phyloP scores from a whole-genome alignment of 2,329 filamentous ascomycete genomes.

The Bipolaris cookei region DNA sequence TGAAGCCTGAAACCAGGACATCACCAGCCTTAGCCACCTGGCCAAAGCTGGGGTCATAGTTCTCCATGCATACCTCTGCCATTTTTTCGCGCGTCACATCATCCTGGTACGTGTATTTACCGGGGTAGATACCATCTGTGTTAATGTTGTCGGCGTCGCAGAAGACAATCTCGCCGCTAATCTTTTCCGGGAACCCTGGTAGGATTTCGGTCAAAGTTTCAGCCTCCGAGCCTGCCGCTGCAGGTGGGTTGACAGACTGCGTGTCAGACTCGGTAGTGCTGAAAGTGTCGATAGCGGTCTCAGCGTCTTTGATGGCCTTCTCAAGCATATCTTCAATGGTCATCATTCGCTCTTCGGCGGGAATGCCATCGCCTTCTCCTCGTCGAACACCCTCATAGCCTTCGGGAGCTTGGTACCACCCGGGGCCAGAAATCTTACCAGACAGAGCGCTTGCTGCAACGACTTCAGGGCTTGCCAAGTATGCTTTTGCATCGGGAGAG shows the following conservation, averaged over 20 bases:
- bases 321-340: conserved; percentile 74
- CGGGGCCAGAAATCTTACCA: conserved; percentile 76
- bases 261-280: conserved; percentile 42
- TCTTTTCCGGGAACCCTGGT: conserved; percentile 83
- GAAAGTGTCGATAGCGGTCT: conserved; percentile 63
- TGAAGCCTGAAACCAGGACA: conserved; percentile 84
- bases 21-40: conserved; percentile 70
- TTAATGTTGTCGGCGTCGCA: conserved; percentile 86
- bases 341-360: conserved; percentile 67
- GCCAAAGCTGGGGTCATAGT: conserved; percentile 81
- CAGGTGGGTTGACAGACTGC: conserved; percentile 41
- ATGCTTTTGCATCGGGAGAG: conserved; percentile 77
- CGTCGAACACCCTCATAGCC: conserved; percentile 70
- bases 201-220: conserved; percentile 70
- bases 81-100: conserved; percentile 76
- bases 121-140: conserved; percentile 91
- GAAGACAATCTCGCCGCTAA: conserved; percentile 87
- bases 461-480: conserved; percentile 86
- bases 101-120: conserved; percentile 92
- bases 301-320: conserved; percentile 72
- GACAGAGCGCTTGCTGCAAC: conserved; percentile 86
- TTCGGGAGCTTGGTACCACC: conserved; percentile 76
- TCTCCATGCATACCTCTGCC: conserved; percentile 90
- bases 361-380: conserved; percentile 73
- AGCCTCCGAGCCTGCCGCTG: conserved; percentile 35